Evolutionary conservation across 2,329 filamentous ascomycete genomes (phyloP).

Genomic region (Saccharata proteae): DNA sequence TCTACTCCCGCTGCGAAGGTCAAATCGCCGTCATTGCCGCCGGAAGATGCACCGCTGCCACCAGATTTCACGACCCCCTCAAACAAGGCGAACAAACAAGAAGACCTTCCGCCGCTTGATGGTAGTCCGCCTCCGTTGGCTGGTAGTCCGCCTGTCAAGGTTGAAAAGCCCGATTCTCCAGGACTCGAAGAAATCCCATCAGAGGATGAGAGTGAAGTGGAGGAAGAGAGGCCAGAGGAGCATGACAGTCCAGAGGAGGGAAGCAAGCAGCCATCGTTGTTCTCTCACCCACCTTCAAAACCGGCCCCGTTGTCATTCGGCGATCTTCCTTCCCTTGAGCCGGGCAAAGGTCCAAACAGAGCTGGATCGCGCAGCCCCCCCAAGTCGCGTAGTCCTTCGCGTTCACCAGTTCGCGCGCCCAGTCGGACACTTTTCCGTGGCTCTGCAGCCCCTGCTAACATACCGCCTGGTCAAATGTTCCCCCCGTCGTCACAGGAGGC

Average conservation of each 20-base stretch:
- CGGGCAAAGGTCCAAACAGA: too few relatives aligned
- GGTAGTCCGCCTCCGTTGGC: conserved; percentile 32
- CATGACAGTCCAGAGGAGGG: too few relatives aligned
- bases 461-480: conserved; percentile 37
- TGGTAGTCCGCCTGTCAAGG: conserved; percentile 35
- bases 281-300: too few relatives aligned
- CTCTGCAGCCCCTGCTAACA: conserved; percentile 23
- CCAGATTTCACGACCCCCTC: conserved; percentile 19
- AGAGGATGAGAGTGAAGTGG: too few relatives aligned
- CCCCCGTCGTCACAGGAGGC: conserved; percentile 37
- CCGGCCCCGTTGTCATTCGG: too few relatives aligned
- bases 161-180: conserved; percentile 23
- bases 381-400: conserved; percentile 15
- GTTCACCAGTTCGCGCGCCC: conserved; percentile 11
- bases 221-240: too few relatives aligned
- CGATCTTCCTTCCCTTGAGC: too few relatives aligned
- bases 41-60: conserved; percentile 30
- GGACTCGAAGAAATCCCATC: conserved; percentile 17
- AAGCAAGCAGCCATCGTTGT: too few relatives aligned
- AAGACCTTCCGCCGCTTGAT: conserved; percentile 32
- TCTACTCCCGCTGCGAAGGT: neutral
- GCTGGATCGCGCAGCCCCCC: too few relatives aligned
- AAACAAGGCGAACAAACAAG: conserved; percentile 17
- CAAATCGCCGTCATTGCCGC: conserved; percentile 9
- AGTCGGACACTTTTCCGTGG: conserved; percentile 2